Percentiles rank a stretch among this genome's conserved stretches.
Evolutionary conservation across 495 filamentous ascomycete species (phyloP).

Genomic region (Xylaria venustula): DNA sequence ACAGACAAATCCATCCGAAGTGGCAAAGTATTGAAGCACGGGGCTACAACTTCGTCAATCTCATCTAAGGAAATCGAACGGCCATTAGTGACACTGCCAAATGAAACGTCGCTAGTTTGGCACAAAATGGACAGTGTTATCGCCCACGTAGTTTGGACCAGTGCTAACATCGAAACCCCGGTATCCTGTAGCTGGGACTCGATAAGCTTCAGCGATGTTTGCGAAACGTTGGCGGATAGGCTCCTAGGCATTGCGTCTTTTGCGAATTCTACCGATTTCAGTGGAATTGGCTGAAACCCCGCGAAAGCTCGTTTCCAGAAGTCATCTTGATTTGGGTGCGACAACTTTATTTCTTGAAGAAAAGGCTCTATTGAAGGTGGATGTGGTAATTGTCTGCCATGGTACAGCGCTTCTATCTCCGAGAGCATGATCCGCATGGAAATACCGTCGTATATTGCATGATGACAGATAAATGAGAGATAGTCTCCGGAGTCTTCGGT

Average conservation of each 20-base stretch:
- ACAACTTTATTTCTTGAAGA: slow-evolving; percentile 25
- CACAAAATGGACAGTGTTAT: slow-evolving; percentile 53
- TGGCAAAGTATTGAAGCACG: slow-evolving; percentile 87
- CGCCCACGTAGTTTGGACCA: slow-evolving; percentile 71
- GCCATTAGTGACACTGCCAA: slow-evolving; percentile 77
- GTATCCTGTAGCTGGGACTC: slow-evolving; percentile 46
- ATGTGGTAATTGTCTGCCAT: slow-evolving; percentile 41
- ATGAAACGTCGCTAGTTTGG: slow-evolving; percentile 65
- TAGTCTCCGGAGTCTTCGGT: slow-evolving; percentile 24
- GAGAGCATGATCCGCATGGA: slow-evolving; percentile 63
- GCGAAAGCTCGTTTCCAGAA: slow-evolving; percentile 62
- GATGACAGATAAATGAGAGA: slow-evolving; percentile 66
- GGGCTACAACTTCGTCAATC: slow-evolving; percentile 71
- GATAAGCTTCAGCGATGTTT: slow-evolving; percentile 42
- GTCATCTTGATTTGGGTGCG: slow-evolving; percentile 40
- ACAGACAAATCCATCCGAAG: slow-evolving; percentile 57
- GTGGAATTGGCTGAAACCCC: slow-evolving; percentile 46
- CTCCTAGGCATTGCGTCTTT: background rate
- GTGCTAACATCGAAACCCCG: slow-evolving; percentile 59
- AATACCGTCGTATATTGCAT: slow-evolving; percentile 78
- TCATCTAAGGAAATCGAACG: slow-evolving; percentile 62
- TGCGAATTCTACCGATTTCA: slow-evolving; percentile 21
- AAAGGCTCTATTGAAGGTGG: slow-evolving; percentile 45
- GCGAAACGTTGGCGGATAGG: slow-evolving; percentile 1
- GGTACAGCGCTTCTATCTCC: slow-evolving; percentile 58